Evolutionary conservation across 257 asterid genomes (phyloP).

Genomic region (Nicotiana benthamiana): DNA sequence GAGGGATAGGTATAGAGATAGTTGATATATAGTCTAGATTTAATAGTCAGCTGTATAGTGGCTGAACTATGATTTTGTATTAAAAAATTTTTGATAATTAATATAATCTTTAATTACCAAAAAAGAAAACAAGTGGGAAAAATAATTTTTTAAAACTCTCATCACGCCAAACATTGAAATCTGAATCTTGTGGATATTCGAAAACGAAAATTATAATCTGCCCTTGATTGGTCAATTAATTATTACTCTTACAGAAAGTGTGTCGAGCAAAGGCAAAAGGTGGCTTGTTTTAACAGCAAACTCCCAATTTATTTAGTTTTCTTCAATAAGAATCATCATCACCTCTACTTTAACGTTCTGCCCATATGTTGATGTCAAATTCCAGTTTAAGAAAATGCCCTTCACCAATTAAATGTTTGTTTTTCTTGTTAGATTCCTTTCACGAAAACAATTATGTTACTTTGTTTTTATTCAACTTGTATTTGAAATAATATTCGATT

Average conservation of each 20-base stretch:
- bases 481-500: neutral
- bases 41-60: no score
- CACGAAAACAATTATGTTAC: neutral
- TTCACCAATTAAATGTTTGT: neutral
- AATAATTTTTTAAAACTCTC: neutral
- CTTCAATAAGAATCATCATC: neutral
- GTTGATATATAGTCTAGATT: no score
- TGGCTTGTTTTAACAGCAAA: neutral
- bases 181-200: neutral
- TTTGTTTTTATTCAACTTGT: constrained; percentile 1
- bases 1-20: no score
- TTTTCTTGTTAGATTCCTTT: neutral
- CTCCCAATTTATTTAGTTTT: neutral
- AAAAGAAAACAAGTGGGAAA: neutral
- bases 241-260: neutral
- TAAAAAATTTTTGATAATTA: no score
- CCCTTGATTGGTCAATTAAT: neutral
- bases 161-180: neutral
- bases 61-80: no score
- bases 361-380: neutral
- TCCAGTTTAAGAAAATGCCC: neutral
- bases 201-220: neutral
- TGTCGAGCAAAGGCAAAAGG: neutral
- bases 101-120: no score
- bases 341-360: neutral